A percentile compares a stretch with the other conserved stretches of the same genome.
Conservation (phyloP, 352 stramenopile species). For the Blastocystis sp. region DNA sequence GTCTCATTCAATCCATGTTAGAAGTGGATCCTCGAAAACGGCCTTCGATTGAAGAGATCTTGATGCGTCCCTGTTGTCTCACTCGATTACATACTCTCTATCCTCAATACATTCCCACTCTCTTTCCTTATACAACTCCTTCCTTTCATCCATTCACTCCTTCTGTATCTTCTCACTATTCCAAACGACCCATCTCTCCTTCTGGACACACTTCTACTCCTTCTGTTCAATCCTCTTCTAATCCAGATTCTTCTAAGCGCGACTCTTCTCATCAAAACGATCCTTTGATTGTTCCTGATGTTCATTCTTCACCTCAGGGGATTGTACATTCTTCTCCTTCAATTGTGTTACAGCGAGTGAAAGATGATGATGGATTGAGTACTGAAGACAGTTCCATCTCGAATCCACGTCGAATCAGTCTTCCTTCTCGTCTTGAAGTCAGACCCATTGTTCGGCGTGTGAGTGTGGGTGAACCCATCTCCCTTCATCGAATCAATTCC, state of each 20-base stretch:
- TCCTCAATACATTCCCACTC: conserved; percentile 15
- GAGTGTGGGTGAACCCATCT: neutral
- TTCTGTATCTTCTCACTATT: neutral
- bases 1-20: conserved; percentile 18
- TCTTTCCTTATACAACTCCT: conserved; percentile 23
- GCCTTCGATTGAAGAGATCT: conserved; percentile 8
- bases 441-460: neutral
- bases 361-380: neutral
- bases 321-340: neutral
- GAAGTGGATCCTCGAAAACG: conserved; percentile 13
- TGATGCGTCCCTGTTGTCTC: conserved; percentile 5
- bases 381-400: neutral
- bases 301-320: too few species aligned
- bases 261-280: too few species aligned
- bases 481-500: neutral
- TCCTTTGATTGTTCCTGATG: too few species aligned
- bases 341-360: neutral
- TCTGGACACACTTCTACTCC: neutral
- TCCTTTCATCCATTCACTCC: neutral
- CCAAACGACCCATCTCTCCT: neutral
- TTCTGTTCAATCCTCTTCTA: neutral
- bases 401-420: neutral
- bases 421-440: neutral
- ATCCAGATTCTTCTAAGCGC: neutral
- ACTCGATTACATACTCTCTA: neutral